Evolutionary conservation across 225 moss, liverwort and hornwort genomes (phyloP), one percentile per base, ranked within the genome.

Genomic region (Neckera pumila): DNA sequence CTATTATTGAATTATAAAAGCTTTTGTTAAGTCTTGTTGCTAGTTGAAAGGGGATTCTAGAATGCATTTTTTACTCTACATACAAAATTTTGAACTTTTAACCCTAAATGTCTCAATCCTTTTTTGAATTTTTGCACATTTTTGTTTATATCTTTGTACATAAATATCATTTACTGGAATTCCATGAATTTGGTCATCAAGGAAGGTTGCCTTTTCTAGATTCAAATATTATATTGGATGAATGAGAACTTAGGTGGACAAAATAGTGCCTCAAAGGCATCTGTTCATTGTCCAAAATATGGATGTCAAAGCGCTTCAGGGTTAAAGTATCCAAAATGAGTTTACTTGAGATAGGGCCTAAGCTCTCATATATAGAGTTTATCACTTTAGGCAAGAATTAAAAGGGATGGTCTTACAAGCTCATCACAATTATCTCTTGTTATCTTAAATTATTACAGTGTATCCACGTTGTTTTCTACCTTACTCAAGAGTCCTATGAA

Each of bases 281-380:
- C n/a, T n/a, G n/a, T n/a, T n/a, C n/a, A n/a, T n/a, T n/a, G n/a
- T n/a, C n/a, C n/a, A n/a, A n/a, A n/a, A n/a, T n/a, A n/a, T n/a
- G n/a, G n/a, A n/a, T n/a, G n/a, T n/a, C n/a, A n/a, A n/a, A n/a
- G n/a, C n/a, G n/a, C n/a, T n/a, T n/a, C n/a, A n/a, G n/a, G n/a
- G n/a, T n/a, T n/a, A 11, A 73, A 45, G 5, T 30, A 45, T 0
- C 30, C 9, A 30, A 73, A 45, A 6, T 17, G 0, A 30, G 3
- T 43, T 1, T 17, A 1, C 2, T 4, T 17, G 45, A 30, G 17
- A 73, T 45, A 0, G 0, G 0, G 1, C 0, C 0, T 11, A 47
- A 42, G 1, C 3, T 11, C 47, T 47, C 7, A 30, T 47, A 7
- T 7, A 47, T 19, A 2, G 18, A 47, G 1, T 11, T 0, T 45